Base-by-base conservation (phyloP, 2,329 filamentous ascomycete species). In the Aspergillus sp. region DNA sequence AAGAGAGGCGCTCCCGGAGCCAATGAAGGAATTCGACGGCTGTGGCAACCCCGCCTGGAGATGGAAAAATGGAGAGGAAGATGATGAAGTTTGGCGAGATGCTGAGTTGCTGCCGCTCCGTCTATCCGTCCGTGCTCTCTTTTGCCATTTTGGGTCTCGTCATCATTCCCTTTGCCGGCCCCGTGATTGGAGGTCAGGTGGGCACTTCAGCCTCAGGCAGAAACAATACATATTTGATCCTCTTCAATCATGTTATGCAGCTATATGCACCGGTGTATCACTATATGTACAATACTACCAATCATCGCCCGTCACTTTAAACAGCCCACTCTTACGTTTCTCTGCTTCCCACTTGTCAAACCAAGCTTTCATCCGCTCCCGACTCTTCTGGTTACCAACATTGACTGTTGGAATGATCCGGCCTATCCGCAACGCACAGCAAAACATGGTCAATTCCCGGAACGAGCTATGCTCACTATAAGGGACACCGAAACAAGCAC, bases 381-480 rank as follows among this genome's bases (percentile, higher is more conserved):
- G 79, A 40, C 79, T 81, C 74, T 84, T 87, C 39, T 80, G 83
- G 62, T 77, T 86, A 0, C 85, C 86, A n/a, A 89, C 83, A 71
- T 99, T 98, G 3, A 99, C 95, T 0, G 95, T 99, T 0, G 95
- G 95, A 15, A 99, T 89, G 6, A 99, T 85, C 75, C 88, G 90
- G 62, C 93, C 92, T 63, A 99, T 96, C 56, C 90, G 80, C 72
- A 99, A 73, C 19, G 88, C 85, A 81, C 95, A 95, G 65, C 93
- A 85, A 70, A 99, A 99, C 84, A 98, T 88, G 0, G 91, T 93
- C 70, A 99, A 75, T 79, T 99, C 95, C 41, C 93, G 83, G 70
- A 99, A 99, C 61, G 90, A 96, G 73, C 90, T 95, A 73, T 99
- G 95, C 77, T 99, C 95, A 52, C 89, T 93, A 72, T 99, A 99